A percentile compares a stretch with the other conserved stretches of the same genome.
These are phyloP conservation scores for Limtongia smithiae DNA, from an alignment of 805 yeast genomes.

Conservation along the genomic window DNA sequence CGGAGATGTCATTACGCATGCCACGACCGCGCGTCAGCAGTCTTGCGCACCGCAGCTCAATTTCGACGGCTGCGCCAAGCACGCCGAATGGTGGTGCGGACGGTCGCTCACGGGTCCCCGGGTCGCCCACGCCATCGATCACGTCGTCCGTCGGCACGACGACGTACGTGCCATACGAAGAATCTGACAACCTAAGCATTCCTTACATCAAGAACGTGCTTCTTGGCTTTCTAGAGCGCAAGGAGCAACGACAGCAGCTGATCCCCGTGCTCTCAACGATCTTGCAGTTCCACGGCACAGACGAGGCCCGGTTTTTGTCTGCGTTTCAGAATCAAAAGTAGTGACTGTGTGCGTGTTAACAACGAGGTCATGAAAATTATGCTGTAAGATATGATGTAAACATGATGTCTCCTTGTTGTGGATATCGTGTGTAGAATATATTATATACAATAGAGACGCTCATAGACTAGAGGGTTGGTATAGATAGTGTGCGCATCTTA, in stretches of 20 bases:
- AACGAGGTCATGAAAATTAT: too few relatives aligned
- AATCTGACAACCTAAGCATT: conserved; percentile 24
- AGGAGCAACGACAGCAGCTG: conserved; percentile 81
- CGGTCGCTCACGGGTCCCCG: not conserved
- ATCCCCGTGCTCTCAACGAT: conserved; percentile 81
- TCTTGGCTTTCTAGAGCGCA: conserved; percentile 87
- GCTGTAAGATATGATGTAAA: too few relatives aligned
- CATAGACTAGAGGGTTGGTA: too few relatives aligned
- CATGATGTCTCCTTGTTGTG: too few relatives aligned
- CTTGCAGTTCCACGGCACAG: conserved; percentile 63
- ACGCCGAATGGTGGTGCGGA: not conserved
- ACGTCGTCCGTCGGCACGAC: conserved; percentile 2
- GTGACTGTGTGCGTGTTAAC: too few relatives aligned
- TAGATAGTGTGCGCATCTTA: too few relatives aligned
- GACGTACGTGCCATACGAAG: conserved; percentile 22
- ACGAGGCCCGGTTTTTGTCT: conserved; percentile 65
- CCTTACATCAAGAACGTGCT: conserved; percentile 86
- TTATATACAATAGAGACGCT: too few relatives aligned
- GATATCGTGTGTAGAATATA: too few relatives aligned
- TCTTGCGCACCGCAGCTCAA: too few relatives aligned
- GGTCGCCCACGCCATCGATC: conserved; percentile 4
- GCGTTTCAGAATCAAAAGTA: conserved; percentile 39
- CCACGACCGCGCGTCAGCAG: too few relatives aligned
- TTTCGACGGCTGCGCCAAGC: conserved; percentile 12
- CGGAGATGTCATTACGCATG: too few relatives aligned